Percentiles rank a stretch among this genome's conserved stretches.
Evolutionary conservation across 2,329 filamentous ascomycete genomes (phyloP).

Genomic region (Cordyceps fumosorosea): DNA sequence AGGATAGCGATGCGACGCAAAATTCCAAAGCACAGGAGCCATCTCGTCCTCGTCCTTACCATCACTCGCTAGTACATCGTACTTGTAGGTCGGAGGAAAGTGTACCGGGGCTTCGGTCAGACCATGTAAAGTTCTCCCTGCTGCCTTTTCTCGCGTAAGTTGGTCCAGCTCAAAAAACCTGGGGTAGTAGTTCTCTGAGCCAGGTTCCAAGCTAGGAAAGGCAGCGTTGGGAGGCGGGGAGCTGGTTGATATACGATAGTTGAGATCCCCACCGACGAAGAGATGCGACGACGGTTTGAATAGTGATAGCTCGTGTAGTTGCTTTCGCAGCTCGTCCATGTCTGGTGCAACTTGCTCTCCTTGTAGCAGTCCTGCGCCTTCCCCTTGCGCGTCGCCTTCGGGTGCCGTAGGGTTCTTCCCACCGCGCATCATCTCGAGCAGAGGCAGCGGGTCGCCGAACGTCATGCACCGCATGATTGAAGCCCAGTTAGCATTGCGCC

Average conservation of each 20-base stretch:
- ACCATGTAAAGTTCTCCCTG: slow-evolving; percentile 68
- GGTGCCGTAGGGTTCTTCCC: slow-evolving; percentile 5
- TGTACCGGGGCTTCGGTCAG: slow-evolving; percentile 65
- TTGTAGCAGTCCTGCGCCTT: slow-evolving; percentile 11
- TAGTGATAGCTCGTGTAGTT: slow-evolving; percentile 55
- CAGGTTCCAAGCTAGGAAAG: slow-evolving; percentile 54
- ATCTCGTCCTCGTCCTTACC: slow-evolving; percentile 27
- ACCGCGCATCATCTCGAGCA: slow-evolving; percentile 25
- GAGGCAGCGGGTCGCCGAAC: slow-evolving; percentile 52
- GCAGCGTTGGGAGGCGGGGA: slow-evolving; percentile 54
- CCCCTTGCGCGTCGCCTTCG: slow-evolving; percentile 12
- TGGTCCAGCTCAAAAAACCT: slow-evolving; percentile 71
- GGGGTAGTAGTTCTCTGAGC: slow-evolving; percentile 55
- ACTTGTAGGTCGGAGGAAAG: slow-evolving; percentile 96
- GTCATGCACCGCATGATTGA: slow-evolving; percentile 73
- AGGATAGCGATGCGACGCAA: slow-evolving; percentile 78
- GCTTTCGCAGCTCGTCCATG: slow-evolving; percentile 29
- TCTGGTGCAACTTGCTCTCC: slow-evolving; percentile 17
- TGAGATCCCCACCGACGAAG: slow-evolving; percentile 86
- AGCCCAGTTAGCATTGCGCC: slow-evolving; percentile 83
- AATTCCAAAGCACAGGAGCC: slow-evolving; percentile 52
- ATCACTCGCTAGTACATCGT: slow-evolving; percentile 40
- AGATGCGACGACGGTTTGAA: slow-evolving; percentile 71
- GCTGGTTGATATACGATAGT: slow-evolving; percentile 76
- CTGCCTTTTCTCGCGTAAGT: slow-evolving; percentile 62